phyloP scores from a whole-genome alignment of 1,284 basidiomycete species.

The Pseudozyma sp. region DNA sequence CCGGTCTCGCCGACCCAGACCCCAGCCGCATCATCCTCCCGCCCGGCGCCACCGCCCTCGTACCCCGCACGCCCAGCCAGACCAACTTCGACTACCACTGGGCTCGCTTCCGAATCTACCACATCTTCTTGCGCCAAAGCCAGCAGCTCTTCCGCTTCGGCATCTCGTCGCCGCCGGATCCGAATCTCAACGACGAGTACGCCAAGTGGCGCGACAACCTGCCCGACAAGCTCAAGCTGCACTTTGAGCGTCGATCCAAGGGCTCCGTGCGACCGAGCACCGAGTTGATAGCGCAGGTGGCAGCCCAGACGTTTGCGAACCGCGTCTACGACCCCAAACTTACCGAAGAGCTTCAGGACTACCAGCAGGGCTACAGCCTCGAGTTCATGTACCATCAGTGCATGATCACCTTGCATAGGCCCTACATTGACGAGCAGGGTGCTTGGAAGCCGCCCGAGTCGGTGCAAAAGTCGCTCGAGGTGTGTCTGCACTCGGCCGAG shows the following conservation, averaged over 20 bases:
- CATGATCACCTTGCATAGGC: constrained; percentile 56
- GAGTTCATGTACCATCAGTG: constrained; percentile 55
- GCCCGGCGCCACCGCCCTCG: constrained; percentile 43
- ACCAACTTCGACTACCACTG: constrained; percentile 55
- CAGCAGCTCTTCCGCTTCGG: constrained; percentile 55
- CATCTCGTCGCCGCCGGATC: constrained; percentile 47
- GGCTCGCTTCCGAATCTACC: constrained; percentile 51
- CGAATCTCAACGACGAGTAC: constrained; percentile 46
- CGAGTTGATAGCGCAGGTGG: constrained; percentile 31
- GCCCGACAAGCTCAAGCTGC: constrained; percentile 41
- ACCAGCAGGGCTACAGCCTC: constrained; percentile 52
- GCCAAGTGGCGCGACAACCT: constrained; percentile 51
- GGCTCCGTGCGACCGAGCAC: constrained; percentile 39
- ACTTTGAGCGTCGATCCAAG: constrained; percentile 42
- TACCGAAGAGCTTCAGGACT: constrained; percentile 46
- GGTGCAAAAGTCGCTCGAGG: constrained; percentile 54
- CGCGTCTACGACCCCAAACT: constrained; percentile 41
- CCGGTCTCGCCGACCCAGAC: constrained; percentile 41
- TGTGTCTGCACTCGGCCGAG: constrained; percentile 51
- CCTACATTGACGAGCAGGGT: constrained; percentile 57
- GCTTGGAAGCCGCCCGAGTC: constrained; percentile 53
- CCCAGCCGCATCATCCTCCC: constrained; percentile 48
- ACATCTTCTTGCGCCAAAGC: constrained; percentile 52
- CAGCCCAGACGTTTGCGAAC: constrained; percentile 28
- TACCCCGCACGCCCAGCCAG: constrained; percentile 36